Percentiles rank a stretch among this genome's conserved stretches.
Conservation (phyloP, 768 basidiomycete species). For the Tulasnella sp. region DNA sequence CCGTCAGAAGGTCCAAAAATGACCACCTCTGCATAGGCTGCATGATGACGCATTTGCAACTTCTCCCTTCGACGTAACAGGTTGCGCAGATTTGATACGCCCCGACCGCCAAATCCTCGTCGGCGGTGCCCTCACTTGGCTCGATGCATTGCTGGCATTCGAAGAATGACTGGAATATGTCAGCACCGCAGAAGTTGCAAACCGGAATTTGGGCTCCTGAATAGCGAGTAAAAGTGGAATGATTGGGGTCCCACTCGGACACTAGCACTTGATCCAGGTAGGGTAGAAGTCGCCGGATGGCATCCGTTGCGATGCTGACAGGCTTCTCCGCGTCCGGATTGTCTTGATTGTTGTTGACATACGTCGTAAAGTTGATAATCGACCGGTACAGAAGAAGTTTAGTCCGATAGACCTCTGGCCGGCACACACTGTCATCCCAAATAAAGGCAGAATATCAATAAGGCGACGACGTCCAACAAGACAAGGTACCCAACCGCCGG, state of each 20-base stretch:
- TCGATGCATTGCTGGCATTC: slow-evolving; percentile 54
- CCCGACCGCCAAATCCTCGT: not conserved
- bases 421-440: slow-evolving; percentile 58
- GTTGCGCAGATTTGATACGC: slow-evolving; percentile 54
- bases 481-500: slow-evolving; percentile 50
- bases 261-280: slow-evolving; percentile 52
- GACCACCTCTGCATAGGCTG: slow-evolving; percentile 54
- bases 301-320: not conserved
- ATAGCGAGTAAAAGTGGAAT: slow-evolving; percentile 6
- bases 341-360: not conserved
- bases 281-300: slow-evolving; percentile 40
- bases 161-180: slow-evolving; percentile 79
- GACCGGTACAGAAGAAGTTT: slow-evolving; percentile 42
- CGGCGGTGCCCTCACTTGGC: not conserved
- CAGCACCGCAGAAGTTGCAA: slow-evolving; percentile 78
- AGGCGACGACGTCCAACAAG: not conserved
- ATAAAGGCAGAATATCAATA: not conserved
- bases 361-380: not conserved
- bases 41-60: slow-evolving; percentile 63
- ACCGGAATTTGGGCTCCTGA: slow-evolving; percentile 21
- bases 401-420: slow-evolving; percentile 69
- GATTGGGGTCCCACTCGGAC: slow-evolving; percentile 42
- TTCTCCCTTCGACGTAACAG: slow-evolving; percentile 75
- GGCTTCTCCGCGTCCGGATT: not conserved
- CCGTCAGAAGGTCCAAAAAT: slow-evolving; percentile 45